Percentiles rank a stretch among this genome's conserved stretches.
Conservation (phyloP, 208 protist genomes). For the Balamuthia mandrillaris region DNA sequence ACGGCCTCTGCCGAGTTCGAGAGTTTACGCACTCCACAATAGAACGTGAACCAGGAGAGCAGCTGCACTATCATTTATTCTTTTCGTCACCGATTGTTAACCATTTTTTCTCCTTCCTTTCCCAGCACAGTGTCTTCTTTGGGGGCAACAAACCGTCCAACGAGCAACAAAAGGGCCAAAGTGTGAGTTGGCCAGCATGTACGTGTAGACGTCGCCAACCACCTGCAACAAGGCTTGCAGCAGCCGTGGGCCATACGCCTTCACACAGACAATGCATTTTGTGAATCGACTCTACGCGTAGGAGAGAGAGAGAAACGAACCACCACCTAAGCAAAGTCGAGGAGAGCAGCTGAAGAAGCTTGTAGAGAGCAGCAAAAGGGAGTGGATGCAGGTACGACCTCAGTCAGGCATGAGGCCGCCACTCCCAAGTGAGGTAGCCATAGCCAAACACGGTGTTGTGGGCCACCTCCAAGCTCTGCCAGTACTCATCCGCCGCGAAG, state of each 20-base stretch:
- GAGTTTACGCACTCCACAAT: no score
- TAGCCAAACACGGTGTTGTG: conserved; percentile 63
- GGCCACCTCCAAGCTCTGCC: conserved; percentile 67
- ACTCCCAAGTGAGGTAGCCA: conserved; percentile 71
- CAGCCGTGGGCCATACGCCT: not conserved
- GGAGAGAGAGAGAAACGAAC: not conserved
- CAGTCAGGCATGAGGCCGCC: conserved; percentile 45
- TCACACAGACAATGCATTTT: no score
- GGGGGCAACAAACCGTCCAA: not conserved
- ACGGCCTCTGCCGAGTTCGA: no score
- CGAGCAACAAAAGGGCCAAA: not conserved
- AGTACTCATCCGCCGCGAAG: conserved; percentile 70
- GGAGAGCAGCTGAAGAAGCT: conserved; percentile 46
- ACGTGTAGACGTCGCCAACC: not conserved
- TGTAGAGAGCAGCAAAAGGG: conserved; percentile 52
- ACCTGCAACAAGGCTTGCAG: not conserved
- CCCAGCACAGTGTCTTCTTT: no score
- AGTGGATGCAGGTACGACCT: conserved; percentile 60
- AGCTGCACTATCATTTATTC: no score
- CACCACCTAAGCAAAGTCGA: conserved; percentile 45
- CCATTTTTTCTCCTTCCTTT: no score
- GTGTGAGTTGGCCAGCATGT: not conserved
- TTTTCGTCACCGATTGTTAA: no score
- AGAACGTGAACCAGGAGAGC: conserved; percentile 61
- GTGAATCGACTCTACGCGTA: not conserved